Evolutionary conservation across 2,329 filamentous ascomycete genomes (phyloP).

Genomic region (Cladosporium sp.): DNA sequence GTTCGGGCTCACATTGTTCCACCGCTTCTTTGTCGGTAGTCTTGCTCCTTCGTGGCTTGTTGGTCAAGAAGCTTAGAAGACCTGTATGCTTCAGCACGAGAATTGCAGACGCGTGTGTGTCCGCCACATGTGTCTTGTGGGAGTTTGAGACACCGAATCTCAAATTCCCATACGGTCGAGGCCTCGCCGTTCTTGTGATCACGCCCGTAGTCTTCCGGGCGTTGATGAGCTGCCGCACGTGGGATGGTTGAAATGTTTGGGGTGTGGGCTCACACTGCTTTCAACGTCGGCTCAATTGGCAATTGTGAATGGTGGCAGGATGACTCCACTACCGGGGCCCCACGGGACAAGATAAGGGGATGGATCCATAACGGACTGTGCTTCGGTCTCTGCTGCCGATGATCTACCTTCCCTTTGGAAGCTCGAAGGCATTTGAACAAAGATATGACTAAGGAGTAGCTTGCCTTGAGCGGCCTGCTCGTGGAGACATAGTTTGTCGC

Average conservation of each 20-base stretch:
- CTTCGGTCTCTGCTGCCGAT: not conserved
- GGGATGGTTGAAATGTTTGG: too few relatives aligned
- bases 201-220: not conserved
- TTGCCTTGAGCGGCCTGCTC: too few relatives aligned
- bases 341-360: not conserved
- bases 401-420: not conserved
- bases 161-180: not conserved
- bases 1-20: slow-evolving; percentile 7
- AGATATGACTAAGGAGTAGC: too few relatives aligned
- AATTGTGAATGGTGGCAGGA: too few relatives aligned
- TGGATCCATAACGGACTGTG: not conserved
- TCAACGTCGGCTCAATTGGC: too few relatives aligned
- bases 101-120: not conserved
- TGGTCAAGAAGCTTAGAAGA: not conserved
- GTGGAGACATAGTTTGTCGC: too few relatives aligned
- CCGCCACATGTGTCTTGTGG: not conserved
- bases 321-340: not conserved
- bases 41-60: slow-evolving; percentile 2
- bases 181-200: not conserved
- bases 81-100: too few relatives aligned
- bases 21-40: not conserved
- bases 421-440: too few relatives aligned
- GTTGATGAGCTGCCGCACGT: not conserved
- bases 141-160: slow-evolving; percentile 3
- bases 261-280: too few relatives aligned